Evolutionary conservation across 2,329 filamentous ascomycete species (phyloP), one percentile per base, ranked within the genome.

Genomic region (Hymenoscyphus infarciens): DNA sequence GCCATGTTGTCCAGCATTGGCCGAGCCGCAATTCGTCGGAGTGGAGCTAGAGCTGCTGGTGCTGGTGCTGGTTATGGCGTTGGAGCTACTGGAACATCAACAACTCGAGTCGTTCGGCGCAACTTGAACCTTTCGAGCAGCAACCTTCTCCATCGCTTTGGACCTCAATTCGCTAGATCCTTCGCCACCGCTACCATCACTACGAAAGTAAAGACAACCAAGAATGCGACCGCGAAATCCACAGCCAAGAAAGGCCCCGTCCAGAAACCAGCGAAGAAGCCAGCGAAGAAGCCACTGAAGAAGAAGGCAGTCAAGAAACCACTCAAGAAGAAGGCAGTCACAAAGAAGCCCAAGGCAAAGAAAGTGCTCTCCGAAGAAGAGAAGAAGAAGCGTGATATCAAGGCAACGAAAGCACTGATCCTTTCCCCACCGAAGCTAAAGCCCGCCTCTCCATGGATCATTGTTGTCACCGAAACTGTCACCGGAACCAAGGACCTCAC

Each of bases 351-450:
- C 53, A 25, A 64, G 25, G 53, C 33, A 29, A 69, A 68, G 63
- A 75, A 74, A 68, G 67, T 61, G 15, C 63, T 74, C 63, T 76
- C 74, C 45, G 71, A 74, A 56, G 68, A 69, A 25, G 71, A 74
- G 59, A 71, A 71, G 61, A 67, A 64, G 57, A 67, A 64, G 31
- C 65, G 68, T 64, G 69, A 70, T 60, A 70, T 62, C 2, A 65
- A 64, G 61, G 66, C 77, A 38, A 35, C 66, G 13, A 66, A 64
- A 22, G 57, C 60, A 27, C 63, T 64, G 35, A 25, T 67, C 11
- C 65, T 71, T 4, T 53, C 66, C n/a, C 66, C 70, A 15, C 78
- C 79, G 6, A 78, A 77, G 64, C 61, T 58, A 39, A 69, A 77
- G 15, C 70, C 76, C 6, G 52, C 60, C 1, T 71, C 63, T 2